These are phyloP conservation scores for Anastatica hierochuntica DNA, from an alignment of 345 rosid genomes.

Conservation along the genomic window DNA sequence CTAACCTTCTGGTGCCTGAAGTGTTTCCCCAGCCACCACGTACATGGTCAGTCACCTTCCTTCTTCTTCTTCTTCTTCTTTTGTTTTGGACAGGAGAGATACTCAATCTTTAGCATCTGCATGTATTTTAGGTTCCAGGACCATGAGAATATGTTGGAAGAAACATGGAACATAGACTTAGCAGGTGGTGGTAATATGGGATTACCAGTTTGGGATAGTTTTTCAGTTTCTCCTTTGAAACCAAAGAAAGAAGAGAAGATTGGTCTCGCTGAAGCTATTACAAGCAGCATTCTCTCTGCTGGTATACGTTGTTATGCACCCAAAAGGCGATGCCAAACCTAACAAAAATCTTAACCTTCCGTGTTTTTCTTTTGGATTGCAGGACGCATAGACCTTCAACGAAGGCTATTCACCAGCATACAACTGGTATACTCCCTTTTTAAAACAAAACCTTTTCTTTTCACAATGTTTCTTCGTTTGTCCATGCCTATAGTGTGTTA, in stretches of 20 bases:
- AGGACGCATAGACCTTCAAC: slow-evolving; percentile 90
- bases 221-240: slow-evolving; percentile 44
- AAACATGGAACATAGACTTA: slow-evolving; percentile 73
- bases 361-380: slow-evolving; percentile 5
- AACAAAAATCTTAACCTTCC: neutral
- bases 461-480: too few relatives aligned
- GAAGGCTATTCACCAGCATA: slow-evolving; percentile 80
- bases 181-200: slow-evolving; percentile 65
- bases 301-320: slow-evolving; percentile 36
- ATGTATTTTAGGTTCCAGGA: slow-evolving; percentile 60
- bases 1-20: slow-evolving; percentile 80
- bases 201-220: slow-evolving; percentile 79
- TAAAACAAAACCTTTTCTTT: too few relatives aligned
- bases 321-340: neutral
- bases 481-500: too few relatives aligned
- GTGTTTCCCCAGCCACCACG: slow-evolving; percentile 81
- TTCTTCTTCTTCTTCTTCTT: neutral
- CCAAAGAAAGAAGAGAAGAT: slow-evolving; percentile 92
- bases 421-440: slow-evolving; percentile 42
- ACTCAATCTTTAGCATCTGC: neutral
- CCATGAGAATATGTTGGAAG: slow-evolving; percentile 88
- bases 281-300: slow-evolving; percentile 73
- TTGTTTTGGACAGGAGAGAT: too few relatives aligned
- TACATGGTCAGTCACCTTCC: slow-evolving; percentile 51
- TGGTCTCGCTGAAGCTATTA: slow-evolving; percentile 91